Conservation (phyloP, 768 basidiomycete species). For the Podaxis carcinomalis region DNA sequence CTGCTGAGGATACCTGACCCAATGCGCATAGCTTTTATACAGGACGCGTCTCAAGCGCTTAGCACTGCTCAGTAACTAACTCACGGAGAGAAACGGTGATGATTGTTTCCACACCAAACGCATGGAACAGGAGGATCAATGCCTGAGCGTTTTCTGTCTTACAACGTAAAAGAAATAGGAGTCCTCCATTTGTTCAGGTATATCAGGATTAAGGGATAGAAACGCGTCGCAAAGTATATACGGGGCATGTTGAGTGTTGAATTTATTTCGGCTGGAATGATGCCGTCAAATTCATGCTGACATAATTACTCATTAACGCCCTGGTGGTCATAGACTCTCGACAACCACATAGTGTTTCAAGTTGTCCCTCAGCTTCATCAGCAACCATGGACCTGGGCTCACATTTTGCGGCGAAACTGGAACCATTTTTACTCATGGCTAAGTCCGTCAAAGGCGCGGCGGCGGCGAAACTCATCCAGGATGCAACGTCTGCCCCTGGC, state of each 20-base stretch:
- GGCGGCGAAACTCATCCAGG: constrained; percentile 82
- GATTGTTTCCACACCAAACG: neutral
- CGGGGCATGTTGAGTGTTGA: too few relatives aligned
- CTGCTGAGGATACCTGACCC: neutral
- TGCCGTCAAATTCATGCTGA: neutral
- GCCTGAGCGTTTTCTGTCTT: too few relatives aligned
- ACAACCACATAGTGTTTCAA: neutral
- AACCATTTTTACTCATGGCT: constrained; percentile 89
- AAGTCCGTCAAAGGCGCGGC: constrained; percentile 91
- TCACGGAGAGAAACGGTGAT: neutral
- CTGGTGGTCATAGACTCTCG: neutral
- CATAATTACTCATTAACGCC: neutral
- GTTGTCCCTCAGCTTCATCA: constrained; percentile 2
- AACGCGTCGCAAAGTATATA: too few relatives aligned
- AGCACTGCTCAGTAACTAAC: neutral
- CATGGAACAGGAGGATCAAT: too few relatives aligned
- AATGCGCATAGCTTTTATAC: neutral
- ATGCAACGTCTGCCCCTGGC: constrained; percentile 85
- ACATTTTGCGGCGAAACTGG: constrained; percentile 66
- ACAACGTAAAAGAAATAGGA: too few relatives aligned
- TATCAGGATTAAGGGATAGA: too few relatives aligned
- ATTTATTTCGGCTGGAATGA: neutral
- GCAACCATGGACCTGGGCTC: constrained; percentile 52
- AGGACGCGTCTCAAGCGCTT: neutral
- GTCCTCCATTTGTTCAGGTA: too few relatives aligned